These are phyloP conservation scores for Zoysia japonica DNA, from an alignment of 176 grass and related monocot genomes.

Conservation along the genomic window DNA sequence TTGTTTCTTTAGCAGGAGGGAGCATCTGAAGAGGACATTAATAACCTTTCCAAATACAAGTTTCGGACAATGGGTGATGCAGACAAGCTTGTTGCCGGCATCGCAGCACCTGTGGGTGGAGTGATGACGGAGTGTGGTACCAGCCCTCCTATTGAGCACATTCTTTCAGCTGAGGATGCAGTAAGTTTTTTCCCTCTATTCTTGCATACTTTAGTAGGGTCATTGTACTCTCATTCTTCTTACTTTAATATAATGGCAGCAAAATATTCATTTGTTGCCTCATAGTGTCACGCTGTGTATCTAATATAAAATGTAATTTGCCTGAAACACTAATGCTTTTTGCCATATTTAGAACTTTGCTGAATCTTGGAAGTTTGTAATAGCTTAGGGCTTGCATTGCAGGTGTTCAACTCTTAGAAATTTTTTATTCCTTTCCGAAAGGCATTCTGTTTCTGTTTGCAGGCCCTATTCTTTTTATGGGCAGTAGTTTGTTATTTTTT, in stretches of 20 bases:
- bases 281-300: neutral
- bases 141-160: constrained; percentile 69
- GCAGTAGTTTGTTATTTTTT: neutral
- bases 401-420: neutral
- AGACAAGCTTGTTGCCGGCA: constrained; percentile 72
- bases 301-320: neutral
- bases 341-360: neutral
- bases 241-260: constrained; percentile 16
- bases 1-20: constrained; percentile 70
- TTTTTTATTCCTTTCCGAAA: neutral
- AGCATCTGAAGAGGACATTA: constrained; percentile 90
- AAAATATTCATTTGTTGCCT: neutral
- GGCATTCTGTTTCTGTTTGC: neutral
- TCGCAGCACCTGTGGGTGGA: constrained; percentile 62
- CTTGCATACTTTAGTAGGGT: neutral
- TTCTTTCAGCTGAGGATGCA: constrained; percentile 83
- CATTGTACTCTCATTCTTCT: constrained; percentile 7
- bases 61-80: constrained; percentile 62
- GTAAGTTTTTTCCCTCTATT: constrained; percentile 48
- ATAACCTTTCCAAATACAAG: constrained; percentile 77
- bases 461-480: neutral
- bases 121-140: constrained; percentile 81
- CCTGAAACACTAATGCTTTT: neutral
- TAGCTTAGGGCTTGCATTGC: neutral
- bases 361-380: neutral